A percentile compares a stretch with the other conserved stretches of the same genome.
These are phyloP conservation scores for Phlyctochytrium arcticum DNA, from an alignment of 192 early-diverging fungal genomes.

Conservation along the genomic window DNA sequence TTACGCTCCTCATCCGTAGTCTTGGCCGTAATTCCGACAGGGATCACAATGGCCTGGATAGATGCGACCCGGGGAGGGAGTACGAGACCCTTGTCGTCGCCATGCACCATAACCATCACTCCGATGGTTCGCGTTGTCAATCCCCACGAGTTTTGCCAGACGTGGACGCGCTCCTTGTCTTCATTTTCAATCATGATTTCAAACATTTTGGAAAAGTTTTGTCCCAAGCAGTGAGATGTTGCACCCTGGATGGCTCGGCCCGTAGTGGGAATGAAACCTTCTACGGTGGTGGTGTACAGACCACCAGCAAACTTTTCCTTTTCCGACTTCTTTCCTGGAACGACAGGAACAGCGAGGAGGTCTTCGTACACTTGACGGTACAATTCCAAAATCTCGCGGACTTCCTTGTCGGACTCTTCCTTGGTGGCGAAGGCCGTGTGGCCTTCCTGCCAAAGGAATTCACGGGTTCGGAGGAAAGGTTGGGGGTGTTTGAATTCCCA, in stretches of 20 bases:
- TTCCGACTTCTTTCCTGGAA: slow-evolving; percentile 95
- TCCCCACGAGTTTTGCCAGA: slow-evolving; percentile 99
- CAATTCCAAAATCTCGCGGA: slow-evolving; percentile 83
- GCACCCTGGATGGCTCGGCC: slow-evolving; percentile 98
- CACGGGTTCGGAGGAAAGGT: slow-evolving; percentile 97
- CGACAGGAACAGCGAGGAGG: slow-evolving; percentile 92
- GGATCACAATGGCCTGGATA: slow-evolving; percentile 88
- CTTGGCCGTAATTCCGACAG: slow-evolving; percentile 90
- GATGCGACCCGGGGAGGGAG: slow-evolving; percentile 89
- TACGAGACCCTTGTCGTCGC: slow-evolving; percentile 98
- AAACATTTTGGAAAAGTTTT: slow-evolving; percentile 99
- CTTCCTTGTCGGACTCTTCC: slow-evolving; percentile 82
- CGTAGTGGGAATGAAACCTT: slow-evolving; percentile 94
- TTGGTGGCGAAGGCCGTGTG: slow-evolving; percentile 94
- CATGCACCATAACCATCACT: slow-evolving; percentile 99
- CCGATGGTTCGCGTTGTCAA: slow-evolving; percentile 96
- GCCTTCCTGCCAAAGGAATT: slow-evolving; percentile 99
- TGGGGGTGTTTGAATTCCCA: slow-evolving; percentile 99
- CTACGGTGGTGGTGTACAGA: slow-evolving; percentile 94
- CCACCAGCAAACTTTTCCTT: slow-evolving; percentile 99
- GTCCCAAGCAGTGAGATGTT: slow-evolving; percentile 98
- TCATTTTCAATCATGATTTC: slow-evolving; percentile 89
- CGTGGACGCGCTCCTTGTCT: slow-evolving; percentile 66
- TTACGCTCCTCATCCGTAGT: slow-evolving; percentile 70
- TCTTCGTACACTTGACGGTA: slow-evolving; percentile 98